Evolutionary conservation across 2,329 filamentous ascomycete genomes (phyloP).

Genomic region (Ceratocystis huliohia): DNA sequence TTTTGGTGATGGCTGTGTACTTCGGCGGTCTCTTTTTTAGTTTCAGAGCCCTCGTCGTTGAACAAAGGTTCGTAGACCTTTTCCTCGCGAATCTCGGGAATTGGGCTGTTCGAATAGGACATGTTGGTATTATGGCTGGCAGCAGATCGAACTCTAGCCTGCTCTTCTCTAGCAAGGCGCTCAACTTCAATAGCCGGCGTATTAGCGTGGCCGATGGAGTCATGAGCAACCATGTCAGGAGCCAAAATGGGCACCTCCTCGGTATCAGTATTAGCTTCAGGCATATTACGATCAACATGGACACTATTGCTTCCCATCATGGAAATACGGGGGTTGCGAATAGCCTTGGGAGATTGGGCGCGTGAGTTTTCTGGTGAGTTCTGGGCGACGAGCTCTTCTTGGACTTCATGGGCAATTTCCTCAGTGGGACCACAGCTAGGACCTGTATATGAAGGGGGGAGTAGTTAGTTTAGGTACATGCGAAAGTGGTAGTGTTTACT

Average conservation of each 20-base stretch:
- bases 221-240: constrained; percentile 68
- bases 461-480: not conserved
- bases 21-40: constrained; percentile 36
- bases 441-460: constrained; percentile 19
- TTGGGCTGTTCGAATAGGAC: constrained; percentile 43
- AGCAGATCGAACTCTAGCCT: constrained; percentile 48
- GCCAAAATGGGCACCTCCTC: constrained; percentile 72
- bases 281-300: constrained; percentile 55
- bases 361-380: constrained; percentile 47
- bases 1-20: constrained; percentile 41
- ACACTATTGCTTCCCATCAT: constrained; percentile 47
- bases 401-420: constrained; percentile 77
- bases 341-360: constrained; percentile 25
- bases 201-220: constrained; percentile 48
- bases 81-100: constrained; percentile 75
- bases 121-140: constrained; percentile 41
- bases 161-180: constrained; percentile 46
- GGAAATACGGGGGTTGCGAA: constrained; percentile 24
- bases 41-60: constrained; percentile 48
- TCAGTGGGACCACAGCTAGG: constrained; percentile 58
- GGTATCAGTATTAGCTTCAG: constrained; percentile 26
- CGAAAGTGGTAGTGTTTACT: not conserved
- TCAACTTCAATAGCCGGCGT: constrained; percentile 69
- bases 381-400: constrained; percentile 69
- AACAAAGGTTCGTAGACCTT: constrained; percentile 94